Evolutionary conservation across 2,329 filamentous ascomycete species (phyloP).

Genomic region (Waltergamsia citrina): DNA sequence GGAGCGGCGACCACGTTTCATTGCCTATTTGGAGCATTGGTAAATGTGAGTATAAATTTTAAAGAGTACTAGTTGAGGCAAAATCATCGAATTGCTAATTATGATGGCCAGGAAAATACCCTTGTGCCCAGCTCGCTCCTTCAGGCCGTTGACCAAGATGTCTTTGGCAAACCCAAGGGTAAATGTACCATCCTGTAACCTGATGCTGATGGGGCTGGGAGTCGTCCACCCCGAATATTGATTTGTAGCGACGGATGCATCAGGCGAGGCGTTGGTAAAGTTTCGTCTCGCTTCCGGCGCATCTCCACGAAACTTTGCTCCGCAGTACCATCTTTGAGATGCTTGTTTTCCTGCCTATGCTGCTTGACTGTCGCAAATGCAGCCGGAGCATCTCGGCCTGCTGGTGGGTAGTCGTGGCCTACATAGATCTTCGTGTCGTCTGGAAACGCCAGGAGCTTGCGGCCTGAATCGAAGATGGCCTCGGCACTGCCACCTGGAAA

Average conservation of each 20-base stretch:
- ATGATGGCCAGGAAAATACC: no score
- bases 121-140: no score
- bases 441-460: constrained; percentile 26
- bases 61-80: no score
- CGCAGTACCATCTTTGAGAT: constrained; percentile 25
- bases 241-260: constrained; percentile 37
- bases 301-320: constrained; percentile 30
- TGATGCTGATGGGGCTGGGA: constrained; percentile 22
- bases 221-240: constrained; percentile 36
- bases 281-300: constrained; percentile 27
- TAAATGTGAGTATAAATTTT: no score
- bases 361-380: constrained; percentile 30
- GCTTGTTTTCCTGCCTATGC: constrained; percentile 31
- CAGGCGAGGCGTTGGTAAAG: constrained; percentile 29
- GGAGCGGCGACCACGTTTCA: no score
- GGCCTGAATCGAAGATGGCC: constrained; percentile 27
- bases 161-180: no score
- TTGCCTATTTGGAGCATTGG: no score
- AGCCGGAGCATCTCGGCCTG: constrained; percentile 16
- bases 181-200: constrained; percentile 24
- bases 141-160: no score
- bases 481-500: constrained; percentile 37
- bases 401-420: constrained; percentile 40
- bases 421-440: constrained; percentile 33
- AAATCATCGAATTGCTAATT: no score